Base-by-base conservation (phyloP, 768 basidiomycete genomes). In the Neoboletus subvelutipes region DNA sequence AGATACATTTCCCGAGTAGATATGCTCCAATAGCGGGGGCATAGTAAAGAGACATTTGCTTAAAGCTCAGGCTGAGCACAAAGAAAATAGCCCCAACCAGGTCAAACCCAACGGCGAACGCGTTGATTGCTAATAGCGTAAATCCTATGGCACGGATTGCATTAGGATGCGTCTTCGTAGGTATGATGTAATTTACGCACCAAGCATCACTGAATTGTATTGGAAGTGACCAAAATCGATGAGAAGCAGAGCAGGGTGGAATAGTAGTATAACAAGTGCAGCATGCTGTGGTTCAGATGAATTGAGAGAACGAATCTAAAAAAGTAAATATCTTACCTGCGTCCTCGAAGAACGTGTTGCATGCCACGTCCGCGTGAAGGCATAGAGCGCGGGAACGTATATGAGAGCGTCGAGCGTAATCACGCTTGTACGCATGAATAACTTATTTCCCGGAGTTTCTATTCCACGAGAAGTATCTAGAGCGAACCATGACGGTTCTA, bases 1-100 rank as follows among this genome's bases (percentile, higher is more conserved):
- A 90, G 2, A 96, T 57, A 65, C 96, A 97, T 74, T 93, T 97
- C 5, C 91, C 94, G 3, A 96, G 73, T 7, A 97, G 76, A 71
- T 95, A 98, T 0, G 88, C 83, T 37, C 93, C 94, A n/a, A 98
- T 82, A 0, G 89, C 94, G 2, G 94, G 93, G 0, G 92, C 88
- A 68, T 94, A 98, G 68, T 97, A 96, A 28, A 97, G 76, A 3
- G 92, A 88, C 94, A 98, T 97, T 68, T 98, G 95, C 72, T 97
- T 97, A 79, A 96, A 95, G 4, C 88, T 83, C 20, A 98, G 80
- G 60, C 90, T 89, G n/a, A 86, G 75, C 6, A 92, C 88, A 63
- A 98, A 96, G 55, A 77, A 83, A 17, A 91, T 67, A 5, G 92
- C 90, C 6, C 90, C 96, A 1, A 86, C 59, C 3, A 89, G 70